Base-by-base conservation (phyloP, 75 land plant genomes). In the Selaginella moellendorffii region DNA sequence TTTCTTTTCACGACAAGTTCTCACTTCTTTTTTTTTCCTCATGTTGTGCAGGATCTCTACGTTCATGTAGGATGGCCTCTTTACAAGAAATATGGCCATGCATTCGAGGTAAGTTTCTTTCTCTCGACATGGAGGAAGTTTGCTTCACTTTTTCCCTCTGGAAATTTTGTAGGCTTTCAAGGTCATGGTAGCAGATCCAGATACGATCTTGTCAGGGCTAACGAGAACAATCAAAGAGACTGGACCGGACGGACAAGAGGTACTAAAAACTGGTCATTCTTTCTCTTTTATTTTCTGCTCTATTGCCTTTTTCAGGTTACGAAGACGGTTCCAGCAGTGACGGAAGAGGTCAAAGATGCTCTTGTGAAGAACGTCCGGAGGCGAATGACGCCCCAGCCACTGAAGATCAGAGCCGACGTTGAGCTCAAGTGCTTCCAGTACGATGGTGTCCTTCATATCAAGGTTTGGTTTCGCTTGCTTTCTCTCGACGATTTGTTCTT, bases 361-460 rank as follows among this genome's bases (percentile, higher is more conserved):
- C 63, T 92, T 54, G 69, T 92, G 24, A 88, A 85, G 63, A 88
- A 92, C 63, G 85, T 92, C 61, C 75, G 84, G 61, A 81, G 97
- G 69, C 65, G 97, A 69, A 87, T 92, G 97, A 92, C 97, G 0
- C 97, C 95, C 5, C 97, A 92, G 64, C 85, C 89, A 0, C 64
- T 92, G 54, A 88, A 90, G 67, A 85, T 92, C 46, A 79, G 95
- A 10, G 97, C 95, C 54, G 97, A 88, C 65, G 78, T 92, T 71
- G 95, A 92, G 68, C 78, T 92, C 81, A 92, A 85, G 62, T 92
- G 97, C 67, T 88, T 87, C 65, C 88, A 88, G 68, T 92, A 85
- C 71, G 97, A 92, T 80, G 97, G 97, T 19, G 95, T 92, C 61
- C 79, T 92, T 54, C 97, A 92, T 63, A 92, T 92, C 24, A 81